A percentile compares a stretch with the other conserved stretches of the same genome.
These are phyloP conservation scores for Cordia subcordata DNA, from an alignment of 257 asterid species.

Conservation along the genomic window DNA sequence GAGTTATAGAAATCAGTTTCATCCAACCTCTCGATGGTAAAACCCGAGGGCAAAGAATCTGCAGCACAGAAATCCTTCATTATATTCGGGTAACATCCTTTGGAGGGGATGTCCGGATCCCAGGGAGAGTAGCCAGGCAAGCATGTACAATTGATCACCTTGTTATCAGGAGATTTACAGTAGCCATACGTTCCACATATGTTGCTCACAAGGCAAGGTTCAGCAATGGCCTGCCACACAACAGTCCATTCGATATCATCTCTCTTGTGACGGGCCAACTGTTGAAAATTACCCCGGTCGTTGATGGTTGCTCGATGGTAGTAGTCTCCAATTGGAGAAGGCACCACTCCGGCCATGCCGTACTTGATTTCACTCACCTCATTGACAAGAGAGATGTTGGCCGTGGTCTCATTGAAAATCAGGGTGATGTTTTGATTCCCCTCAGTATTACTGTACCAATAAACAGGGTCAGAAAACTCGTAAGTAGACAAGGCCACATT, in stretches of 20 bases:
- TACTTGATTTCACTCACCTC: background rate
- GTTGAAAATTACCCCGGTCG: constrained; percentile 6
- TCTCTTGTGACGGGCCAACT: background rate
- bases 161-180: background rate
- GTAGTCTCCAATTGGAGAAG: background rate
- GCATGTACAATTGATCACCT: constrained; percentile 3
- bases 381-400: background rate
- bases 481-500: constrained; percentile 5
- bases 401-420: background rate
- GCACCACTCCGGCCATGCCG: background rate
- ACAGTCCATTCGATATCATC: background rate
- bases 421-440: background rate
- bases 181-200: constrained; percentile 9
- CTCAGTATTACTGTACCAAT: background rate
- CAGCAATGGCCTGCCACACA: background rate
- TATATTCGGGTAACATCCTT: background rate
- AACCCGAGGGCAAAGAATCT: background rate
- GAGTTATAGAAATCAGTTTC: too few relatives aligned
- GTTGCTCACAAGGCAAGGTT: constrained; percentile 8
- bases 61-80: constrained; percentile 8
- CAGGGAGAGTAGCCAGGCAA: constrained; percentile 12
- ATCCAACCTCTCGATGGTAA: too few relatives aligned
- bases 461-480: background rate
- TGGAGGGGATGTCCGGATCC: constrained; percentile 1
- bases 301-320: constrained; percentile 8